These are phyloP conservation scores for Aspergillus caelatus DNA, from an alignment of 2,329 filamentous ascomycete species.

Conservation along the genomic window DNA sequence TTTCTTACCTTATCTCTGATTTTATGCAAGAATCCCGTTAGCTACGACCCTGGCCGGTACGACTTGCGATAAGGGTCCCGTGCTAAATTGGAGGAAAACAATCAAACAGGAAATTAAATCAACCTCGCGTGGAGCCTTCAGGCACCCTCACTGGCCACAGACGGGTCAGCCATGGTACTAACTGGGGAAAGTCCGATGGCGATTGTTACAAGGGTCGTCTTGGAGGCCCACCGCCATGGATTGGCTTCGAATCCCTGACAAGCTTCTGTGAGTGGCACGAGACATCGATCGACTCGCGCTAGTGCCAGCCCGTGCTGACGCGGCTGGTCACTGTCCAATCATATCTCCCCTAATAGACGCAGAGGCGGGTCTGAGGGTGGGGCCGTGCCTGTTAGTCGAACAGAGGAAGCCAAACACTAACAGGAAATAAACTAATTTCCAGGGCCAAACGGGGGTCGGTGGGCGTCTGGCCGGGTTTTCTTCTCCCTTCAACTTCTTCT, in stretches of 20 bases:
- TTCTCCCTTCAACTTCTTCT: conserved; percentile 3
- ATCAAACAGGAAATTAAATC: conserved; percentile 8
- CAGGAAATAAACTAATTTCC: conserved; percentile 17
- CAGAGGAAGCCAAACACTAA: conserved; percentile 9
- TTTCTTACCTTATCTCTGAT: background rate
- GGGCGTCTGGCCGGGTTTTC: conserved; percentile 19
- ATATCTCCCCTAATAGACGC: background rate
- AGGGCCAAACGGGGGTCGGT: conserved; percentile 18
- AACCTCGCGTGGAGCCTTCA: conserved; percentile 1
- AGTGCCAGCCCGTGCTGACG: conserved; percentile 23
- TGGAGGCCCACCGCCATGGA: background rate
- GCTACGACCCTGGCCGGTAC: background rate
- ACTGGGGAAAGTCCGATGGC: conserved; percentile 11
- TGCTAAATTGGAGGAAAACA: too few relatives aligned
- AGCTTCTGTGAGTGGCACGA: conserved; percentile 26
- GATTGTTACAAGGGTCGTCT: conserved; percentile 12
- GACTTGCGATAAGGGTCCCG: background rate
- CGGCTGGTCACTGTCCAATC: conserved; percentile 14
- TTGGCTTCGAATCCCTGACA: conserved; percentile 17
- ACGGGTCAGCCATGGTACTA: conserved; percentile 1
- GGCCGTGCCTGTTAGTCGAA: background rate
- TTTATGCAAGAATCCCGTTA: background rate
- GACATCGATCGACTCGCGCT: conserved; percentile 22
- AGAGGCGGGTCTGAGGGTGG: background rate
- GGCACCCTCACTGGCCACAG: conserved; percentile 10